Conservation (phyloP, 495 filamentous ascomycete species). For the Monascus purpureus region DNA sequence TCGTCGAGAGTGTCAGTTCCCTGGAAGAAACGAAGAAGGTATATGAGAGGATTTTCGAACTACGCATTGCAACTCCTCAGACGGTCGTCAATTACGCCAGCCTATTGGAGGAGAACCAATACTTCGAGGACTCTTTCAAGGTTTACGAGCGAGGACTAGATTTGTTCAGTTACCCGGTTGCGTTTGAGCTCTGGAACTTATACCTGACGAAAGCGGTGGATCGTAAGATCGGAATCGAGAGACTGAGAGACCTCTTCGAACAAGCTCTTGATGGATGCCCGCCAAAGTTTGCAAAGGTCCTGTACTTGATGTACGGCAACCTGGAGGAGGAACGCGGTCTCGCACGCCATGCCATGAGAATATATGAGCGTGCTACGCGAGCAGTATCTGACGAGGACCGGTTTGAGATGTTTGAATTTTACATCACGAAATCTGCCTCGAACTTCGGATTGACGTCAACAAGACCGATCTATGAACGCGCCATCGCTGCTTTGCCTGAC, state of each 20-base stretch:
- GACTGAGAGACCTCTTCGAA: constrained; percentile 90
- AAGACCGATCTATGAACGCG: constrained; percentile 91
- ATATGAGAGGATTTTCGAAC: constrained; percentile 95
- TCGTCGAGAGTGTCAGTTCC: constrained; percentile 86
- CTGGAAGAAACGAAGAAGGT: constrained; percentile 87
- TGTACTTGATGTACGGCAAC: constrained; percentile 98
- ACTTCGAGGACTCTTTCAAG: constrained; percentile 97
- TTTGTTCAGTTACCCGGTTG: constrained; percentile 93
- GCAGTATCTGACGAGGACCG: constrained; percentile 92
- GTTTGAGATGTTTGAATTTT: constrained; percentile 98
- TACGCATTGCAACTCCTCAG: constrained; percentile 93
- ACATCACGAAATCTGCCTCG: constrained; percentile 96
- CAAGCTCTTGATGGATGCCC: constrained; percentile 92
- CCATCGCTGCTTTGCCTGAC: constrained; percentile 83
- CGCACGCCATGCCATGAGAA: constrained; percentile 95
- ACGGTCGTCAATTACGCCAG: constrained; percentile 98
- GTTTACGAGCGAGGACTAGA: constrained; percentile 92
- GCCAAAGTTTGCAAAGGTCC: constrained; percentile 85
- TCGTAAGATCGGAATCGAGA: constrained; percentile 86
- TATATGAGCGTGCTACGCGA: constrained; percentile 94
- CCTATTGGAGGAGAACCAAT: constrained; percentile 86
- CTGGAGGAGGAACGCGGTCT: constrained; percentile 93
- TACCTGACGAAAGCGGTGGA: constrained; percentile 97
- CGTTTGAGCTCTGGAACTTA: constrained; percentile 97
- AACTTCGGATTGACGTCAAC: constrained; percentile 96